Percentiles rank a stretch among this genome's conserved stretches.
Evolutionary conservation across 257 asterid species (phyloP).

Genomic region (Primulina eburnea): DNA sequence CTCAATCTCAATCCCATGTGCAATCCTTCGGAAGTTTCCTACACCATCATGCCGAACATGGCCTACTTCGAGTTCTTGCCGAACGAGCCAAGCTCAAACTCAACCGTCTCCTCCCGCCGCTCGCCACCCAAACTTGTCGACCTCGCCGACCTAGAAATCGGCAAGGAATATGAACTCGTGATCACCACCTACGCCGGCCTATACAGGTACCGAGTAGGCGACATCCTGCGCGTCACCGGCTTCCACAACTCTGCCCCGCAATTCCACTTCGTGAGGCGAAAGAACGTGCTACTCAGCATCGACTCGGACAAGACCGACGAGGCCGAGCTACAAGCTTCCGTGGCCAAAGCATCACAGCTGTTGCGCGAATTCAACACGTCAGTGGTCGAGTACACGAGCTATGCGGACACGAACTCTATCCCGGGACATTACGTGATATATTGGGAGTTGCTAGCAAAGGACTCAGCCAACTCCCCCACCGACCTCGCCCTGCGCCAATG

Average conservation of each 20-base stretch:
- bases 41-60: constrained; percentile 44
- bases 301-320: constrained; percentile 41
- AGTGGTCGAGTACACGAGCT: constrained; percentile 43
- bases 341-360: constrained; percentile 27
- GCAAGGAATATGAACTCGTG: constrained; percentile 44
- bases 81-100: constrained; percentile 4
- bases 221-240: constrained; percentile 33
- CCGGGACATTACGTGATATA: constrained; percentile 41
- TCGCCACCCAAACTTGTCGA: constrained; percentile 13
- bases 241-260: constrained; percentile 41
- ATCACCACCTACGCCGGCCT: constrained; percentile 40
- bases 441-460: constrained; percentile 29
- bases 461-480: constrained; percentile 4
- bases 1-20: constrained; percentile 38
- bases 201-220: constrained; percentile 42
- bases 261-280: constrained; percentile 30
- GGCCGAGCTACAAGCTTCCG: constrained; percentile 36
- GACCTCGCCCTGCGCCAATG: constrained; percentile 25
- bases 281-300: constrained; percentile 35
- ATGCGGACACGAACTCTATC: constrained; percentile 22
- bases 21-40: constrained; percentile 37
- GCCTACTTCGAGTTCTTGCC: constrained; percentile 44
- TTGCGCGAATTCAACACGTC: constrained; percentile 15
- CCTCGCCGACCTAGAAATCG: constrained; percentile 35
- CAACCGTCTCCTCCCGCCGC: neutral